Base-by-base conservation (phyloP, 768 basidiomycete species). In the Phallus indusiatus region DNA sequence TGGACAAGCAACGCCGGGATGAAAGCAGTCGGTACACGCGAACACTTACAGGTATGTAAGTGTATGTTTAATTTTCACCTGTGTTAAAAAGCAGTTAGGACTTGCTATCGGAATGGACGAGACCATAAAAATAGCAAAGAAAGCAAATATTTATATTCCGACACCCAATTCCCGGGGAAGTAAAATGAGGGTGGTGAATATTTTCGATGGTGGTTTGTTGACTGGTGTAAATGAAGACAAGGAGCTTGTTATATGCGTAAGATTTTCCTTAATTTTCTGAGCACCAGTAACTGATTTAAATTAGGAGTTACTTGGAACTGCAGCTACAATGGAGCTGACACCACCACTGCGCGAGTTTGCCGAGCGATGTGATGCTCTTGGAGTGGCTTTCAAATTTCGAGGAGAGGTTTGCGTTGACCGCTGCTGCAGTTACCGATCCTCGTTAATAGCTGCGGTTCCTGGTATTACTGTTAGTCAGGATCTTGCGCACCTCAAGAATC, bases 201-300 rank as follows among this genome's bases (percentile, higher is more conserved):
- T 28, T 54, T 54, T 54, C 34, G 53, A 34, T 9, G 53, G 53
- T 21, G 53, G 53, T 6, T 10, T 54, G 17, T n/a, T 54, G 7
- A 54, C 53, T 22, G 53, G 53, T n/a, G 53, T 54, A 11, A 54
- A 54, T 54, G 53, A 54, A 34, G 53, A 54, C n/a, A 54, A 54
- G 20, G 28, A 51, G n/a, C n/a, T 51, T 8, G 49, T 51, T 51
- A 51, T 51, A 20, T n/a, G 53, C 11, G 33, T n/a, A 54, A 5
- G 53, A 14, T n/a, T n/a, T 54, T 54, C 34, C 10, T 54, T 24
- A 5, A 9, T n/a, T 54, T 34, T 10, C 17, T 21, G 10, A 34
- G n/a, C n/a, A n/a, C n/a, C n/a, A n/a, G n/a, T n/a, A n/a, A n/a
- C n/a, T n/a, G 5, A 54, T 54, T 21, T 24, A 9, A 9, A 12